These are phyloP conservation scores for Peronospora destructor DNA, from an alignment of 352 stramenopile species.

Conservation along the genomic window DNA sequence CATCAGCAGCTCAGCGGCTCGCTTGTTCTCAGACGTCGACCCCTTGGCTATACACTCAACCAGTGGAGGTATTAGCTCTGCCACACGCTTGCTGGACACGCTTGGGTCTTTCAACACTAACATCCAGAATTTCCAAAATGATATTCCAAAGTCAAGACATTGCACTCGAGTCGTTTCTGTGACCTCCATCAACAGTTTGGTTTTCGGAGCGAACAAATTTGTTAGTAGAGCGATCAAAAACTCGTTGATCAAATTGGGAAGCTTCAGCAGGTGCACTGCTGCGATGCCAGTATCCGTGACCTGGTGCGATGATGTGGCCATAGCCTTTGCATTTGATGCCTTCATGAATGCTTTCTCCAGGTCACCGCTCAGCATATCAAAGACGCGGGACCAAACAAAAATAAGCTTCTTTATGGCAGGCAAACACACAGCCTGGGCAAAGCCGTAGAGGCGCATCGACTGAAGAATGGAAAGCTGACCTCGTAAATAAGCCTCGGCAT, in stretches of 20 bases:
- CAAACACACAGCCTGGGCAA: slow-evolving; percentile 40
- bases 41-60: slow-evolving; percentile 48
- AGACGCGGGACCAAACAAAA: slow-evolving; percentile 69
- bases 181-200: slow-evolving; percentile 13
- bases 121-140: slow-evolving; percentile 70
- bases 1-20: slow-evolving; percentile 65
- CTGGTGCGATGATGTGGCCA: slow-evolving; percentile 24
- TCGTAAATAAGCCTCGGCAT: slow-evolving; percentile 66
- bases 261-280: slow-evolving; percentile 45
- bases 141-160: slow-evolving; percentile 63
- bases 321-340: slow-evolving; percentile 15
- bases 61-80: slow-evolving; percentile 42
- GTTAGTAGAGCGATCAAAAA: slow-evolving; percentile 54
- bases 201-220: slow-evolving; percentile 35
- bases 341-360: slow-evolving; percentile 32
- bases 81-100: slow-evolving; percentile 49
- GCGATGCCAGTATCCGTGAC: slow-evolving; percentile 26
- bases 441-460: slow-evolving; percentile 56
- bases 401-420: slow-evolving; percentile 69
- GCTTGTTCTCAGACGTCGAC: slow-evolving; percentile 46
- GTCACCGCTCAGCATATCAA: slow-evolving; percentile 45
- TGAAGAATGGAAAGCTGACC: slow-evolving; percentile 64
- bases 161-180: slow-evolving; percentile 53
- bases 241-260: slow-evolving; percentile 65
- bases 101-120: slow-evolving; percentile 42